A percentile compares a stretch with the other conserved stretches of the same genome.
Evolutionary conservation across 2,329 filamentous ascomycete species (phyloP).

Genomic region (Akanthomyces dipterigenus): DNA sequence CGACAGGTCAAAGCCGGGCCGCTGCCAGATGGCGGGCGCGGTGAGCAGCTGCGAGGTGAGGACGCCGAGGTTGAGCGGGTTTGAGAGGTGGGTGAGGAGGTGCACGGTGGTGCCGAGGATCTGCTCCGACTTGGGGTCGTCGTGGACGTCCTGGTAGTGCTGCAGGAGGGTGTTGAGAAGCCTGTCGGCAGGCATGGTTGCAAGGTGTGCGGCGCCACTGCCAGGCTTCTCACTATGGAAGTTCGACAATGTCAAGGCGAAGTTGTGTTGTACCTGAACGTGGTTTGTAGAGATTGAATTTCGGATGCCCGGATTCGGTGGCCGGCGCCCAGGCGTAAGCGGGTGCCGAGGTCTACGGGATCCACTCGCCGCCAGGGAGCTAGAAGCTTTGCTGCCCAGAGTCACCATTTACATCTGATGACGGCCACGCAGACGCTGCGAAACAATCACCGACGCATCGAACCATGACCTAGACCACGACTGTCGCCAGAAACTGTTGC

Average conservation of each 20-base stretch:
- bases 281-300: constrained; percentile 3
- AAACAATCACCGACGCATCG: neutral
- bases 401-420: neutral
- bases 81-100: constrained; percentile 62
- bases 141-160: constrained; percentile 47
- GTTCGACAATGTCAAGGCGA: neutral
- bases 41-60: constrained; percentile 66
- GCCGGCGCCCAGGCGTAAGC: neutral
- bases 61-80: constrained; percentile 67
- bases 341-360: constrained; percentile 5
- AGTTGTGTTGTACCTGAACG: neutral
- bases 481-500: neutral
- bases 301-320: neutral
- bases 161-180: constrained; percentile 61
- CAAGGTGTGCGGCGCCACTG: neutral
- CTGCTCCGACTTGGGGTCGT: constrained; percentile 44
- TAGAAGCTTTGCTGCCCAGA: neutral
- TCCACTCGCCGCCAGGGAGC: neutral
- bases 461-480: neutral
- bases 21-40: constrained; percentile 64
- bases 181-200: constrained; percentile 57
- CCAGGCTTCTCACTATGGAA: neutral
- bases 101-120: constrained; percentile 60
- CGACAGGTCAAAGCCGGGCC: constrained; percentile 49
- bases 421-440: neutral